Percentiles rank a stretch among this genome's conserved stretches.
Evolutionary conservation across 495 filamentous ascomycete species (phyloP).

Genomic region (Ascodesmis nigricans): DNA sequence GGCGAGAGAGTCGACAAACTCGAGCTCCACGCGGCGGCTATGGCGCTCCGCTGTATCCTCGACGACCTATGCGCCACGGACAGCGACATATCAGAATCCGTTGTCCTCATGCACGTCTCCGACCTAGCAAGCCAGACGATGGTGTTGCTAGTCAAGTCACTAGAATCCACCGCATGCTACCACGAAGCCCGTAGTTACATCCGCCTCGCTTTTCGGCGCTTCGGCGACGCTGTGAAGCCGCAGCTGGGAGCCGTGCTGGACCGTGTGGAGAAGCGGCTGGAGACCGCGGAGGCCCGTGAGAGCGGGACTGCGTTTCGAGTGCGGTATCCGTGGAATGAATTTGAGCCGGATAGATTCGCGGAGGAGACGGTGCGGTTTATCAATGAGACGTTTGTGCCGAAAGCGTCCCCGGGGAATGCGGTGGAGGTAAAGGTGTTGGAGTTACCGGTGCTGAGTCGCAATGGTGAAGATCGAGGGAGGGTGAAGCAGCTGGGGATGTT

Average conservation of each 20-base stretch:
- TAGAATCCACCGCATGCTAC: neutral
- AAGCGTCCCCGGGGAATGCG: constrained; percentile 40
- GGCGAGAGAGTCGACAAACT: constrained; percentile 20
- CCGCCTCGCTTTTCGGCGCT: neutral
- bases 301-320: neutral
- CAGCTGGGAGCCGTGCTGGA: too few relatives aligned
- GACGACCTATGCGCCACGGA: too few relatives aligned
- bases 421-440: constrained; percentile 48
- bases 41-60: neutral
- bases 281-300: too few relatives aligned
- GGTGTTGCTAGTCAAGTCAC: too few relatives aligned
- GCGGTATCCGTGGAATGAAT: constrained; percentile 78
- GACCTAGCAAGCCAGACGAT: too few relatives aligned
- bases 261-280: too few relatives aligned
- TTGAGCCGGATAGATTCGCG: constrained; percentile 69
- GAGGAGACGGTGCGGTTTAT: constrained; percentile 41
- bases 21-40: constrained; percentile 20
- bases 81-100: too few relatives aligned
- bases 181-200: neutral
- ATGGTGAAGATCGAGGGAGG: constrained; percentile 27
- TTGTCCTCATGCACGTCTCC: too few relatives aligned
- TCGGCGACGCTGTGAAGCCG: too few relatives aligned
- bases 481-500: constrained; percentile 70
- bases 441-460: constrained; percentile 38
- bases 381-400: constrained; percentile 38